A percentile compares a stretch with the other conserved stretches of the same genome.
These are phyloP conservation scores for Plasmopara viticola DNA, from an alignment of 352 stramenopile species.

Conservation along the genomic window DNA sequence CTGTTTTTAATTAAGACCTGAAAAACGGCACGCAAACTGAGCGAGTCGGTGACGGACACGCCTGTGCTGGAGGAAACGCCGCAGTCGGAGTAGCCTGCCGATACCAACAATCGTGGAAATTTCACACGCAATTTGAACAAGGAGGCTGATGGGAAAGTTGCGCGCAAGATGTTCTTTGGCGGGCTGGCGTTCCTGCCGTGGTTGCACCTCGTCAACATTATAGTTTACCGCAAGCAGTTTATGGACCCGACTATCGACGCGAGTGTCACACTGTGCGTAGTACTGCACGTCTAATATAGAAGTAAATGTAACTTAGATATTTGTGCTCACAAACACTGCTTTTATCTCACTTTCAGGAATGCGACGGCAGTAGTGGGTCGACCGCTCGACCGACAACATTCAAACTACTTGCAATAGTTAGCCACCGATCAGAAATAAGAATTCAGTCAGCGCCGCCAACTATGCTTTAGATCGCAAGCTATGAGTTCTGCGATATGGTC, in stretches of 20 bases:
- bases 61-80: constrained; percentile 50
- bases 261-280: constrained; percentile 70
- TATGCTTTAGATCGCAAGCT: too few species aligned
- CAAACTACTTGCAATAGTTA: too few species aligned
- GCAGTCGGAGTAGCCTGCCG: constrained; percentile 11
- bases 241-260: constrained; percentile 59
- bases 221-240: constrained; percentile 80
- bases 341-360: too few species aligned
- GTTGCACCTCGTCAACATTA: constrained; percentile 78
- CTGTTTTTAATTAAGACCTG: neutral
- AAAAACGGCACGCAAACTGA: constrained; percentile 23
- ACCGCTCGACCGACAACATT: too few species aligned
- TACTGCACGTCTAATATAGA: neutral
- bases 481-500: too few species aligned
- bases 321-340: too few species aligned
- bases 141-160: constrained; percentile 62
- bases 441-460: too few species aligned
- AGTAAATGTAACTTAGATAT: too few species aligned
- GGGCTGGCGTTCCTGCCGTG: constrained; percentile 66
- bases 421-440: too few species aligned
- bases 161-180: constrained; percentile 84
- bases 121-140: constrained; percentile 84
- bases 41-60: constrained; percentile 35
- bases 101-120: constrained; percentile 77
- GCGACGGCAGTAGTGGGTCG: too few species aligned